These are phyloP conservation scores for Penicillium capsulatum DNA, from an alignment of 2,329 filamentous ascomycete species.

Conservation along the genomic window DNA sequence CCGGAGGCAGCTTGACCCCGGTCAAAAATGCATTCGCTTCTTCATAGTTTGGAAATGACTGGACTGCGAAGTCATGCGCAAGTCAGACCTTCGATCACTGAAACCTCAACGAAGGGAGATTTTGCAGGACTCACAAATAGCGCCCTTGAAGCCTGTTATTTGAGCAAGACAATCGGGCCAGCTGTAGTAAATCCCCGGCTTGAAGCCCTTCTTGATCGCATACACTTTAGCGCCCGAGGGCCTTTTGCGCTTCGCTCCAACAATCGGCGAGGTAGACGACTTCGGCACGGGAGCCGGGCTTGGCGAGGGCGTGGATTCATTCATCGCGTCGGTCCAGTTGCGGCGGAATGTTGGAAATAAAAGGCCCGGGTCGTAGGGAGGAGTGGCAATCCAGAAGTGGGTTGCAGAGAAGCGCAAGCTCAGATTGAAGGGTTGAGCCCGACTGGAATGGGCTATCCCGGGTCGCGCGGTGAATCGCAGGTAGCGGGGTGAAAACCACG, in stretches of 20 bases:
- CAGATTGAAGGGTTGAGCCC: neutral
- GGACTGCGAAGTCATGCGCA: constrained; percentile 52
- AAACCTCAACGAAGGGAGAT: no score
- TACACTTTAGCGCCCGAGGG: constrained; percentile 55
- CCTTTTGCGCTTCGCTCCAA: constrained; percentile 55
- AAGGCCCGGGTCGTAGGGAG: neutral
- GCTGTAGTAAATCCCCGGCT: constrained; percentile 59
- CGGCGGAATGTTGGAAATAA: constrained; percentile 1
- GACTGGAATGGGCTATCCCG: constrained; percentile 10
- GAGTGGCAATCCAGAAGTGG: no score
- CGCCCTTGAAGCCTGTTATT: constrained; percentile 60
- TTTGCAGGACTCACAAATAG: constrained; percentile 56
- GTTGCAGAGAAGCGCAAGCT: no score
- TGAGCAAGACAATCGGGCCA: constrained; percentile 61
- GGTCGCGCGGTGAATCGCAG: constrained; percentile 20
- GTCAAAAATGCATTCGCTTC: constrained; percentile 77
- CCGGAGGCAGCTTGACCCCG: constrained; percentile 50
- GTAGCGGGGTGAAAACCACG: constrained; percentile 24
- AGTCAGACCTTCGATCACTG: constrained; percentile 1
- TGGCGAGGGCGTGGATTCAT: constrained; percentile 34
- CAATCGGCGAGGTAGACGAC: constrained; percentile 30
- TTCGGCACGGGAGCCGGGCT: constrained; percentile 31
- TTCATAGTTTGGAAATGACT: constrained; percentile 67
- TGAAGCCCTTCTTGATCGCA: constrained; percentile 57
- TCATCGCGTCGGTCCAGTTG: constrained; percentile 22